Evolutionary conservation across 768 basidiomycete species (phyloP).

Genomic region (Rhizopogon vinicolor): DNA sequence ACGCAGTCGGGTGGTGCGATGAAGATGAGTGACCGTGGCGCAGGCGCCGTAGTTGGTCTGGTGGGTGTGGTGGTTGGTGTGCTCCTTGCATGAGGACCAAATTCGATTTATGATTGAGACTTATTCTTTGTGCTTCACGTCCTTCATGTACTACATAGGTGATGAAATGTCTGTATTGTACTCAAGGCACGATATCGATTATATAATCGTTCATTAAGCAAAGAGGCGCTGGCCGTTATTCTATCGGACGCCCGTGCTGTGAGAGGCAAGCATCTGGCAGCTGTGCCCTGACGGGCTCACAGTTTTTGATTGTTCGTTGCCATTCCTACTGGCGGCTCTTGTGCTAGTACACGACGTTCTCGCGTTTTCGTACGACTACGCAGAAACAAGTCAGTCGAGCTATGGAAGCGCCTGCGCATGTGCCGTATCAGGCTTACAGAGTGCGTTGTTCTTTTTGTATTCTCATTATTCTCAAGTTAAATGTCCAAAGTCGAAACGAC

Average conservation of each 20-base stretch:
- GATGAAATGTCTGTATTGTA: background rate
- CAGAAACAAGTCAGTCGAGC: background rate
- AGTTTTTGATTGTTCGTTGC: background rate
- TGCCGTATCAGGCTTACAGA: conserved; percentile 50
- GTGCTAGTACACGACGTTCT: background rate
- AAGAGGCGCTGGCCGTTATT: background rate
- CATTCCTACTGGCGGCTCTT: background rate
- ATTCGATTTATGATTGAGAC: background rate
- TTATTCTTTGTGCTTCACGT: too few relatives aligned
- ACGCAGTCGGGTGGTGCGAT: conserved; percentile 11
- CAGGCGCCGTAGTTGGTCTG: conserved; percentile 21
- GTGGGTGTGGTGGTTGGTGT: conserved; percentile 16
- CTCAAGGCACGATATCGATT: background rate
- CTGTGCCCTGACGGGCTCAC: conserved; percentile 2
- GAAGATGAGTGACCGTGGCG: conserved; percentile 13
- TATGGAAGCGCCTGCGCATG: conserved; percentile 16
- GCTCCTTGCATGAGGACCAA: conserved; percentile 11
- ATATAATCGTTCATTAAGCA: background rate
- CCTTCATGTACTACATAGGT: background rate
- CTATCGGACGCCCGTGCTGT: background rate
- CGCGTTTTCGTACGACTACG: too few relatives aligned
- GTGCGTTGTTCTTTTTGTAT: conserved; percentile 15
- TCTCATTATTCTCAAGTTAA: background rate
- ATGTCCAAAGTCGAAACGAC: conserved; percentile 39
- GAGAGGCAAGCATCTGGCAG: too few relatives aligned